Percentiles rank a stretch among this genome's conserved stretches.
Conservation (phyloP, 805 yeast species). For the Kluyveromyces aestuarii region DNA sequence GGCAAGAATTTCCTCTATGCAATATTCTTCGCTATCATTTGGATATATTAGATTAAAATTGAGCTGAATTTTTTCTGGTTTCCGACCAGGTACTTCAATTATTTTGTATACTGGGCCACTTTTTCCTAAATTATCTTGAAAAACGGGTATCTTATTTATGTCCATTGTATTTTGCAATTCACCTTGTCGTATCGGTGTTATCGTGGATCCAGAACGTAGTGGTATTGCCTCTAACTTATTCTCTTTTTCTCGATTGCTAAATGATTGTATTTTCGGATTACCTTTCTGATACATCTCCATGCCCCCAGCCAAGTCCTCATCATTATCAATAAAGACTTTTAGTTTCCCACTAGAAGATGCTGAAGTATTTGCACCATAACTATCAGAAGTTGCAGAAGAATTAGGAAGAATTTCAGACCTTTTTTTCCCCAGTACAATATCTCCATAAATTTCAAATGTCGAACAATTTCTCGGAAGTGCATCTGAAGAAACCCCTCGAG, state of each 20-base stretch:
- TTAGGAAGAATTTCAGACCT: conserved; percentile 9
- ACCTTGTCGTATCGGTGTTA: conserved; percentile 47
- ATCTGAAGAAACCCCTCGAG: conserved; percentile 22
- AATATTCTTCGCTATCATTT: conserved; percentile 39
- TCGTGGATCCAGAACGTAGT: conserved; percentile 38
- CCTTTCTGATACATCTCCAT: not conserved
- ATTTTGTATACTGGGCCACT: conserved; percentile 39
- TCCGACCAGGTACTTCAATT: conserved; percentile 47
- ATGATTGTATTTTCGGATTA: not conserved
- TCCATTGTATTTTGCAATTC: conserved; percentile 7
- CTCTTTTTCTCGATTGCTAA: conserved; percentile 45
- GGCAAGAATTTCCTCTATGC: conserved; percentile 59
- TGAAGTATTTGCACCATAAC: conserved; percentile 24
- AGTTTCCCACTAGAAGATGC: conserved; percentile 1
- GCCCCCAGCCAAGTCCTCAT: not conserved
- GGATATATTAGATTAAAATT: conserved; percentile 53
- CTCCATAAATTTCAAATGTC: conserved; percentile 12
- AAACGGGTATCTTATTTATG: conserved; percentile 28
- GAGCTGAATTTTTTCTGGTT: conserved; percentile 47
- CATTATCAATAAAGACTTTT: not conserved
- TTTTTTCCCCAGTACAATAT: not conserved
- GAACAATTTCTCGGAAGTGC: conserved; percentile 21
- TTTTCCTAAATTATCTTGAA: conserved; percentile 30
- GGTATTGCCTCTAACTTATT: conserved; percentile 45
- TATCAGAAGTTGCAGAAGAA: conserved; percentile 31